Percentiles rank a stretch among this genome's conserved stretches.
Conservation (phyloP, 345 rosid species). For the Diplotaxis tenuifolia region DNA sequence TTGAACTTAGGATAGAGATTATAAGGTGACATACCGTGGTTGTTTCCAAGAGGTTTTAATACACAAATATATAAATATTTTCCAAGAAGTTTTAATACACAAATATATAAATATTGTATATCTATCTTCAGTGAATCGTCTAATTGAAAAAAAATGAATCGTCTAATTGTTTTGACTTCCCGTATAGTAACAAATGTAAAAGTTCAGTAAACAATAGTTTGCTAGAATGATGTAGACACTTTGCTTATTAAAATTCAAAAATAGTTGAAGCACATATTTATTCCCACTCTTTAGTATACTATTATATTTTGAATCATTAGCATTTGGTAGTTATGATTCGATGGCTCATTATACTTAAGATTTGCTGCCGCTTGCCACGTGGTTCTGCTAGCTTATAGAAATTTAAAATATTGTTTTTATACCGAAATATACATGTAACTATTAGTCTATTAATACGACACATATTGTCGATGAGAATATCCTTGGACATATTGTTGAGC, state of each 20-base stretch:
- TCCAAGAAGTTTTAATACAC: not conserved
- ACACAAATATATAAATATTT: not conserved
- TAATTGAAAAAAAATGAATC: slow-evolving; percentile 12
- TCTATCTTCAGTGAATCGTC: not conserved
- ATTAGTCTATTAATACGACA: no score
- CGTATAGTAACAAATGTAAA: slow-evolving; percentile 26
- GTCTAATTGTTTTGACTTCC: slow-evolving; percentile 10
- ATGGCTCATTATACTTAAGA: slow-evolving; percentile 9
- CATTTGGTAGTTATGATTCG: slow-evolving; percentile 16
- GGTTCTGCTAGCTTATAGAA: not conserved
- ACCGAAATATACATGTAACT: not conserved
- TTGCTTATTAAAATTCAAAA: slow-evolving; percentile 6
- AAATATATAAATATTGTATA: not conserved
- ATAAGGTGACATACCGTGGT: not conserved
- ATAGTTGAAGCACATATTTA: slow-evolving; percentile 8
- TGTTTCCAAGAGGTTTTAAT: not conserved
- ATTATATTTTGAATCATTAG: not conserved
- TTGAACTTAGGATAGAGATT: not conserved
- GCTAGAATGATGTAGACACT: not conserved
- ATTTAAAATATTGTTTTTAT: not conserved
- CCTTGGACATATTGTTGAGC: slow-evolving; percentile 20
- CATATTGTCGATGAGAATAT: slow-evolving; percentile 17
- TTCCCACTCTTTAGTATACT: not conserved
- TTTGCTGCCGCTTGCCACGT: slow-evolving; percentile 25
- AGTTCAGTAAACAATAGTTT: slow-evolving; percentile 4